A percentile compares a stretch with the other conserved stretches of the same genome.
phyloP scores from a whole-genome alignment of 2,329 filamentous ascomycete species.

The Alternaria postmessia region DNA sequence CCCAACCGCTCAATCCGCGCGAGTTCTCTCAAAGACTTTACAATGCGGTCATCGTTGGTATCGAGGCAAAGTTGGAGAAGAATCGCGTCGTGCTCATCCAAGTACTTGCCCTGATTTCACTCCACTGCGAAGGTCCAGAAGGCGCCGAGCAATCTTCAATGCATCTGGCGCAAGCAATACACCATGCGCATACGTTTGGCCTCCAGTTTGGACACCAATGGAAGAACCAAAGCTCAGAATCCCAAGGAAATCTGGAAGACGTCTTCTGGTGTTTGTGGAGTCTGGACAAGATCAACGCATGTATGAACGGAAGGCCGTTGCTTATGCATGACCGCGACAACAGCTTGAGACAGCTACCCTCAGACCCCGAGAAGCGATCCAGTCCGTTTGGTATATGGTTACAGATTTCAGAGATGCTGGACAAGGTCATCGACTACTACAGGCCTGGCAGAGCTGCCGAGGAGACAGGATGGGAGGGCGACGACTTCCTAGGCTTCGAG shows the following conservation, averaged over 20 bases:
- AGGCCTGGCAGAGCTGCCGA: slow-evolving; percentile 52
- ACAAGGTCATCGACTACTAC: slow-evolving; percentile 59
- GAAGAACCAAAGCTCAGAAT: slow-evolving; percentile 50
- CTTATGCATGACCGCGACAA: slow-evolving; percentile 60
- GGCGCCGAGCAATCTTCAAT: slow-evolving; percentile 58
- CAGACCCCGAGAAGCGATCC: slow-evolving; percentile 53
- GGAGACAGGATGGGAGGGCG: slow-evolving; percentile 57
- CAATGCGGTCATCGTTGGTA: slow-evolving; percentile 51
- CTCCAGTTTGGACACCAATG: slow-evolving; percentile 55
- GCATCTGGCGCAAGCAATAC: slow-evolving; percentile 58
- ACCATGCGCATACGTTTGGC: slow-evolving; percentile 59
- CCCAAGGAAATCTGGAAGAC: slow-evolving; percentile 53
- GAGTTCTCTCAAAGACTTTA: slow-evolving; percentile 58
- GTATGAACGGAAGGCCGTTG: slow-evolving; percentile 57
- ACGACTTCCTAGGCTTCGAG: slow-evolving; percentile 56
- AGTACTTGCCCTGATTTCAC: slow-evolving; percentile 56
- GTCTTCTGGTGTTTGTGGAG: slow-evolving; percentile 61
- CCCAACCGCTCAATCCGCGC: slow-evolving; percentile 48
- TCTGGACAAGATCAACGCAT: slow-evolving; percentile 58
- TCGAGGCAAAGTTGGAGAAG: slow-evolving; percentile 53
- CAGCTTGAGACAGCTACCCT: slow-evolving; percentile 53
- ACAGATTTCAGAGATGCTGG: slow-evolving; percentile 55
- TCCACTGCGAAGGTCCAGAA: slow-evolving; percentile 58
- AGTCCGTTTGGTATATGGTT: slow-evolving; percentile 60
- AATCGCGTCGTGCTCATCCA: slow-evolving; percentile 59